These are phyloP conservation scores for Aschersonia sp. DNA, from an alignment of 2,329 filamentous ascomycete genomes.

Conservation along the genomic window DNA sequence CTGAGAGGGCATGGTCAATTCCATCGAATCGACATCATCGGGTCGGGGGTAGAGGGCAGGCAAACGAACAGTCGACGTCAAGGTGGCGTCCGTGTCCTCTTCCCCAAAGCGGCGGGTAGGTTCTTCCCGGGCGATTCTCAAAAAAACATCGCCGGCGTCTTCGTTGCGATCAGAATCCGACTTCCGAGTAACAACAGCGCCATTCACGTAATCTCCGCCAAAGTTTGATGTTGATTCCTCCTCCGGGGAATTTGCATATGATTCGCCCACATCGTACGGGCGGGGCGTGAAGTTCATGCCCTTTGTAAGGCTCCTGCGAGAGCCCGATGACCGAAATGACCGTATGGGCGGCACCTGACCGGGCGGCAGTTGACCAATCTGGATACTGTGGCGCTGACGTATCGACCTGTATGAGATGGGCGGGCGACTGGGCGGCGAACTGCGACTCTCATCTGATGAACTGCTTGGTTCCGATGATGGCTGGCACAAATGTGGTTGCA, in stretches of 20 bases:
- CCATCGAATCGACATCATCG: neutral
- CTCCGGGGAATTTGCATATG: constrained; percentile 27
- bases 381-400: constrained; percentile 14
- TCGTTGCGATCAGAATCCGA: constrained; percentile 15
- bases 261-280: constrained; percentile 28
- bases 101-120: constrained; percentile 22
- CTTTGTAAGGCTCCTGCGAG: constrained; percentile 36
- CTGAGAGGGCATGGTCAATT: constrained; percentile 14
- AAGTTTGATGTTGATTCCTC: constrained; percentile 21
- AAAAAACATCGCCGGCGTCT: constrained; percentile 43
- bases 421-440: constrained; percentile 22
- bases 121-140: constrained; percentile 43
- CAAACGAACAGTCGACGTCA: constrained; percentile 32
- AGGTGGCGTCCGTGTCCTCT: constrained; percentile 16
- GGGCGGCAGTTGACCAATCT: constrained; percentile 17
- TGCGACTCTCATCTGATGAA: constrained; percentile 32
- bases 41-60: neutral
- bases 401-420: constrained; percentile 36
- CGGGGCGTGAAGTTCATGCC: constrained; percentile 35
- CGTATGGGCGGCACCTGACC: constrained; percentile 38
- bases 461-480: constrained; percentile 25
- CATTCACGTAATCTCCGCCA: neutral
- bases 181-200: constrained; percentile 33
- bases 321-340: constrained; percentile 39
- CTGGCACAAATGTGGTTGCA: no score